Evolutionary conservation across 148 eudicot species (phyloP).

Genomic region (Heliamphora exappendiculata): DNA sequence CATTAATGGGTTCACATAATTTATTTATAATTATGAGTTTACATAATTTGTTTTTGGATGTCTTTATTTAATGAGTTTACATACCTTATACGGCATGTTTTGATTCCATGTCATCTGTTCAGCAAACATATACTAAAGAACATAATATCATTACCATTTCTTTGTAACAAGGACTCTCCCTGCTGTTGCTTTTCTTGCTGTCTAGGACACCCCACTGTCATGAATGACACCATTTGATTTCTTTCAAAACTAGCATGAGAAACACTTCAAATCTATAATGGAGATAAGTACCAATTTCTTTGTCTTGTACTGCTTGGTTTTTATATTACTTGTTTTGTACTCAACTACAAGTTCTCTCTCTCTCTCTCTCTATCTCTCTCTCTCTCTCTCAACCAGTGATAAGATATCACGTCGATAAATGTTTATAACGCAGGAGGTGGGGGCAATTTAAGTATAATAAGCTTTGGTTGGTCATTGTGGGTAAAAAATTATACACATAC

Average conservation of each 20-base stretch:
- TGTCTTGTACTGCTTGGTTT: background rate
- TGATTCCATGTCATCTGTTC: background rate
- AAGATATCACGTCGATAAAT: background rate
- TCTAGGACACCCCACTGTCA: background rate
- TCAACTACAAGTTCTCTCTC: background rate
- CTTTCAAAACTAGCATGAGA: constrained; percentile 5
- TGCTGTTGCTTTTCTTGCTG: constrained; percentile 5
- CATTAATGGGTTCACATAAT: background rate
- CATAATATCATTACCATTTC: background rate
- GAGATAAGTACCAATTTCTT: background rate
- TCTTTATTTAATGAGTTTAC: background rate
- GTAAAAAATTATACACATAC: too few species aligned
- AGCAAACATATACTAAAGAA: background rate
- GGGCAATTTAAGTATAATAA: too few species aligned
- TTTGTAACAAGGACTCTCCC: background rate
- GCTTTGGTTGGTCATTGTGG: too few species aligned
- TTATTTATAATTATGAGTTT: background rate
- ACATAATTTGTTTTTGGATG: too few species aligned
- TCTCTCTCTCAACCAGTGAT: background rate
- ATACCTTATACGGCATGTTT: background rate
- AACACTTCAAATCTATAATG: background rate
- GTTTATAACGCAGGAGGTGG: background rate
- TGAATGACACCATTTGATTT: background rate
- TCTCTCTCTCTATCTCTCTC: constrained; percentile 9
- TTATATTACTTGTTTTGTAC: background rate